Evolutionary conservation across 2,329 filamentous ascomycete genomes (phyloP).

Genomic region (Pestalotiopsis sp.): DNA sequence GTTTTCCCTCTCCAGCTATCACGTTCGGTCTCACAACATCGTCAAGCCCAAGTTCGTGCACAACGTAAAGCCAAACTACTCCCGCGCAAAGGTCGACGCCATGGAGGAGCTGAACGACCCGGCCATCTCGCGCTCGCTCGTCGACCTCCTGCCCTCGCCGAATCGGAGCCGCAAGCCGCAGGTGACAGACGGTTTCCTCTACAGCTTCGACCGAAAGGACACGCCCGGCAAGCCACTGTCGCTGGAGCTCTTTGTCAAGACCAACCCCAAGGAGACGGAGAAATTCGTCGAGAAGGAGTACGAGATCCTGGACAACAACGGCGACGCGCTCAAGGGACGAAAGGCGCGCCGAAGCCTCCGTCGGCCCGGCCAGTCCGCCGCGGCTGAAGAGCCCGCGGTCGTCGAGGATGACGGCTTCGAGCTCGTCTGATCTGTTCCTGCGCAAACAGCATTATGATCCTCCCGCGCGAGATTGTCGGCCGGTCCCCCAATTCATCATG

Average conservation of each 20-base stretch:
- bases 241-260: slow-evolving; percentile 41
- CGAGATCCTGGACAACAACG: slow-evolving; percentile 48
- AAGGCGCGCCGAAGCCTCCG: slow-evolving; percentile 46
- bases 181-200: slow-evolving; percentile 40
- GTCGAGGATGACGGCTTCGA: slow-evolving; percentile 46
- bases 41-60: slow-evolving; percentile 34
- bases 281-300: slow-evolving; percentile 50
- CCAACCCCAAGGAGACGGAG: slow-evolving; percentile 42
- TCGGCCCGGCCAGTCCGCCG: slow-evolving; percentile 26
- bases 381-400: slow-evolving; percentile 25
- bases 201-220: slow-evolving; percentile 44
- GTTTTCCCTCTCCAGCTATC: slow-evolving; percentile 16
- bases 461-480: not conserved
- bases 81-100: slow-evolving; percentile 36
- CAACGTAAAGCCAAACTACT: slow-evolving; percentile 28
- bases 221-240: slow-evolving; percentile 41
- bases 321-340: slow-evolving; percentile 44
- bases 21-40: slow-evolving; percentile 35
- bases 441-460: not conserved
- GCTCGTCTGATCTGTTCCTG: slow-evolving; percentile 31
- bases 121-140: slow-evolving; percentile 35
- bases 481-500: not conserved
- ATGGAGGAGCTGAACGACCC: slow-evolving; percentile 39
- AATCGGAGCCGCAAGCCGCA: slow-evolving; percentile 23
- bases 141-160: slow-evolving; percentile 33